Conservation (phyloP, 2,329 filamentous ascomycete species). For the Thelonectria rubi region DNA sequence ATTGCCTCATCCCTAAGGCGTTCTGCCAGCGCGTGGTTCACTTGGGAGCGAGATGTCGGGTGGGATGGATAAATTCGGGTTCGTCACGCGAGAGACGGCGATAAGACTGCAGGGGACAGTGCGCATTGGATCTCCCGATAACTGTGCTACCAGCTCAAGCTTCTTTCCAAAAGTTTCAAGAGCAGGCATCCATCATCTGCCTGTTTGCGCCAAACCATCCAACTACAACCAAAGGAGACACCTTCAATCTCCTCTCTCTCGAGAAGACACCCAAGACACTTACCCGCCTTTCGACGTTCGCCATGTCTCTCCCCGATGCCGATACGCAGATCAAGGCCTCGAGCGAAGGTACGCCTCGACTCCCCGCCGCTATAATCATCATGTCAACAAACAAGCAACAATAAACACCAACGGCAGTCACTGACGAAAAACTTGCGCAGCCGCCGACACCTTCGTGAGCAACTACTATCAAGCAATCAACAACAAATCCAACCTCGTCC, state of each 20-base stretch:
- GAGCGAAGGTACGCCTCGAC: slow-evolving; percentile 53
- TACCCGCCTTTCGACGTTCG: slow-evolving; percentile 2
- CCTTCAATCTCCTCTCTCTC: neutral
- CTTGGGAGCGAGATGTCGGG: neutral
- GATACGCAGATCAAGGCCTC: slow-evolving; percentile 57
- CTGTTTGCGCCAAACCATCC: slow-evolving; percentile 37
- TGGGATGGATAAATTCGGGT: slow-evolving; percentile 13
- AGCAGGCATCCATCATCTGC: slow-evolving; percentile 7
- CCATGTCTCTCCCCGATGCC: slow-evolving; percentile 50
- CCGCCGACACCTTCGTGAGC: slow-evolving; percentile 75
- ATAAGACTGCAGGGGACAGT: slow-evolving; percentile 35
- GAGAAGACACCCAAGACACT: neutral
- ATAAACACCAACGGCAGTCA: slow-evolving; percentile 9
- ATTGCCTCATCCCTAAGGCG: slow-evolving; percentile 48
- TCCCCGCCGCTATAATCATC: neutral
- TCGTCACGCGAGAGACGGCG: slow-evolving; percentile 29
- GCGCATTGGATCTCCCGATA: slow-evolving; percentile 32
- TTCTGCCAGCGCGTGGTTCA: slow-evolving; percentile 2
- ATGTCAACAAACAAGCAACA: neutral
- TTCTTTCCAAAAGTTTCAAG: slow-evolving; percentile 17
- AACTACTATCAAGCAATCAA: slow-evolving; percentile 81
- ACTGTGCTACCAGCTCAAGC: slow-evolving; percentile 33
- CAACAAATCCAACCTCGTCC: slow-evolving; percentile 65
- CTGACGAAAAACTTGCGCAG: slow-evolving; percentile 52
- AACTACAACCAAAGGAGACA: neutral